Conservation (phyloP, 257 asterid genomes). For the Petunia secreta region DNA sequence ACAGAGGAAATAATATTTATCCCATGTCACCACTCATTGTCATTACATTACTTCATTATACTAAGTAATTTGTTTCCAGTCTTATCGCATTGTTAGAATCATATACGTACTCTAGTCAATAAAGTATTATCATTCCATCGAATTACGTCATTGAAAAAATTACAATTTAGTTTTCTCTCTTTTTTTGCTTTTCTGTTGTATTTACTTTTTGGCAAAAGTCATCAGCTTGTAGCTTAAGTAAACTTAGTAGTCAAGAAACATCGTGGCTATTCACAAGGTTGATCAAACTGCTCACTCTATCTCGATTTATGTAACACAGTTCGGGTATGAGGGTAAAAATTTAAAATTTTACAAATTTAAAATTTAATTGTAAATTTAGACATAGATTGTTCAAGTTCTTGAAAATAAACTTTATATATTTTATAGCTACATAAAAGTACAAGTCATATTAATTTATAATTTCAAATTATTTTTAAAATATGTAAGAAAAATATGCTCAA, state of each 20-base stretch:
- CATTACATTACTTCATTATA: not conserved
- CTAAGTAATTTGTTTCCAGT: not conserved
- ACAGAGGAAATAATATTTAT: too few species aligned
- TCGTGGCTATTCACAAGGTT: not conserved
- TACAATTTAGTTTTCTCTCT: not conserved
- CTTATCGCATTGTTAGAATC: not conserved
- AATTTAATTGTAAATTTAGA: too few species aligned
- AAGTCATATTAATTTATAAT: too few species aligned
- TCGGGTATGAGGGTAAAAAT: too few species aligned
- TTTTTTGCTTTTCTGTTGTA: not conserved
- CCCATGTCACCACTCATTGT: not conserved
- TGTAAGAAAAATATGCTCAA: too few species aligned
- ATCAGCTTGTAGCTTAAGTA: constrained; percentile 8
- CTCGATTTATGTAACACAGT: too few species aligned
- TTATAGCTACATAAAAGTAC: too few species aligned
- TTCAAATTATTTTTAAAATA: too few species aligned
- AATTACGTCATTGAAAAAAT: not conserved
- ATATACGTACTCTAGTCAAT: not conserved
- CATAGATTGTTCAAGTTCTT: too few species aligned
- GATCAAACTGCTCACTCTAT: not conserved
- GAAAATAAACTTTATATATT: too few species aligned
- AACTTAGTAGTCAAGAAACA: not conserved
- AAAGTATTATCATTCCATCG: not conserved
- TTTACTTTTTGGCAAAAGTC: not conserved
- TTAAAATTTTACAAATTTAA: too few species aligned